A percentile compares a stretch with the other conserved stretches of the same genome.
phyloP scores from a whole-genome alignment of 2,329 filamentous ascomycete genomes.

The Emydomyces testavorans region DNA sequence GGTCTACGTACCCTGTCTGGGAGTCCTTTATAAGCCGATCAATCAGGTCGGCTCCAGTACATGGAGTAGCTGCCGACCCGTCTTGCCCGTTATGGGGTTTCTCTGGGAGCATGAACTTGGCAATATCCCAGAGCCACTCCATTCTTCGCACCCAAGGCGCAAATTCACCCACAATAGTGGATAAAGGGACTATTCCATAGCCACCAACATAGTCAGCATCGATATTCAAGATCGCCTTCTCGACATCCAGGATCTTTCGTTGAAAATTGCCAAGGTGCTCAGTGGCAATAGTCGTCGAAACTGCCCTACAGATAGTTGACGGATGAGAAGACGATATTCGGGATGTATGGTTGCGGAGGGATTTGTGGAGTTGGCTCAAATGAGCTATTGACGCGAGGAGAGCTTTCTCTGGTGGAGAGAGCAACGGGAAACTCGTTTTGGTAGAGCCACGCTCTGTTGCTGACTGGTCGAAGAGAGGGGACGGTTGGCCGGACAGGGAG shows the following conservation, averaged over 20 bases:
- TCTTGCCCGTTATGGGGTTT: constrained; percentile 23
- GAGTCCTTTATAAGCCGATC: constrained; percentile 63
- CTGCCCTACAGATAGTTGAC: constrained; percentile 76
- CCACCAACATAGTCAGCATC: constrained; percentile 76
- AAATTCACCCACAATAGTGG: constrained; percentile 72
- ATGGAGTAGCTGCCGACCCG: constrained; percentile 24
- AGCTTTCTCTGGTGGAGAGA: constrained; percentile 69
- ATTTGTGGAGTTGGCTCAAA: constrained; percentile 66
- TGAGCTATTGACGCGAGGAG: constrained; percentile 66
- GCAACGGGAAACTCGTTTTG: constrained; percentile 38
- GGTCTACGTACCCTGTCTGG: constrained; percentile 78
- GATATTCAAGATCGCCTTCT: constrained; percentile 61
- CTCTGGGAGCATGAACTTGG: constrained; percentile 53
- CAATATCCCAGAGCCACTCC: constrained; percentile 72
- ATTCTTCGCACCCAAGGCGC: constrained; percentile 73
- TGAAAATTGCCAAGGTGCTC: constrained; percentile 72
- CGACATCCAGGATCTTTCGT: constrained; percentile 70
- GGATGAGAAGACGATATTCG: constrained; percentile 58
- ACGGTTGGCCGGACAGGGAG: constrained; percentile 86
- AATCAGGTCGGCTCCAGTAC: constrained; percentile 63
- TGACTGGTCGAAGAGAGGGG: constrained; percentile 60
- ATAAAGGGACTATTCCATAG: constrained; percentile 86
- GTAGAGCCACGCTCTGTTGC: constrained; percentile 42
- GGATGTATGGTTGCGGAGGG: constrained; percentile 55
- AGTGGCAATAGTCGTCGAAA: constrained; percentile 64